Evolutionary conservation across 495 filamentous ascomycete species (phyloP), one percentile per base, ranked within the genome.

Genomic region (Polyplosphaeria fusca): DNA sequence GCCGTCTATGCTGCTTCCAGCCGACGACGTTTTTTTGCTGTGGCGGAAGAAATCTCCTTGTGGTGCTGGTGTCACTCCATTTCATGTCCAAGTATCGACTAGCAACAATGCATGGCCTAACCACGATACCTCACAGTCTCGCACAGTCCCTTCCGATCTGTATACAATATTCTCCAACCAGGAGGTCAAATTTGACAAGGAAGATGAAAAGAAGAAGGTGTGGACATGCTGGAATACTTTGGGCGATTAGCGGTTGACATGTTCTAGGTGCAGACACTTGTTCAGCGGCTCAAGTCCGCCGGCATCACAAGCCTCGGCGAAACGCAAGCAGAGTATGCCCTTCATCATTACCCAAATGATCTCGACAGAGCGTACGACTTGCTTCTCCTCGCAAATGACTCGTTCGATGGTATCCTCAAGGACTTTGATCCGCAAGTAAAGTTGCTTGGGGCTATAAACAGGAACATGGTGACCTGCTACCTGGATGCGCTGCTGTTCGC

Each of bases 401-500:
- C 91, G 0, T 84, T 89, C 32, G 83, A 89, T 22, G 92, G 92
- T 1, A 82, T 90, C 30, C 82, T 98, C 59, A 76, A 81, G 55
- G 80, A 78, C 4, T 91, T 89, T 67, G 78, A 87, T 20, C 77
- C 86, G 2, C 74, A 77, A 35, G 76, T 85, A 1, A 84, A 81
- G 57, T 82, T 96, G 70, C 74, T 90, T 1, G 93, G 93, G 1
- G 93, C 93, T 3, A 86, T 89, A 59, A 98, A 98, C 67, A 77
- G 92, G 40, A 78, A 85, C 16, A 82, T 79, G 18, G 89, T 93
- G 19, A 96, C 93, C 28, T 98, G 93, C 70, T 98, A 90, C 63
- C 75, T 96, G 0, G 93, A 96, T 67, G 78, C 91, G 0, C 72
- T 96, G n/a, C 81, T 98, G 1, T 96, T 96, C 65, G 88, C 93